These are phyloP conservation scores for Tritrichomonas musculus DNA, from an alignment of 208 protist species.

Conservation along the genomic window DNA sequence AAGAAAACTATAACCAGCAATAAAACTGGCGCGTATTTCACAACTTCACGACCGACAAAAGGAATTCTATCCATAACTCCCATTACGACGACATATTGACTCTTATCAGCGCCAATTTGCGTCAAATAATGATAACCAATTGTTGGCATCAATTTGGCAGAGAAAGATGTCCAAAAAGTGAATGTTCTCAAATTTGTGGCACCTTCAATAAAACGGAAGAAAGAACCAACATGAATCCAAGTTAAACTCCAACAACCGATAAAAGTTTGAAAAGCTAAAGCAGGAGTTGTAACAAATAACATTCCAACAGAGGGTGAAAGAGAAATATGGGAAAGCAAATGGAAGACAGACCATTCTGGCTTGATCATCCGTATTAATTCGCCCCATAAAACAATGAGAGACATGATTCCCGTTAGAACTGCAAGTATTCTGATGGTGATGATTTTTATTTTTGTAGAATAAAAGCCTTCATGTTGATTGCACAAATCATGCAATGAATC, in stretches of 20 bases:
- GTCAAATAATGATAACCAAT: constrained; percentile 1
- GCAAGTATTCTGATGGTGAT: not conserved
- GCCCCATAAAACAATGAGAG: not conserved
- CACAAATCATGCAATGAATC: not conserved
- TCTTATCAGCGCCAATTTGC: not conserved
- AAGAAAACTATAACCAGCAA: not conserved
- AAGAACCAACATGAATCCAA: not conserved
- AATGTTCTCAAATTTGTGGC: not conserved
- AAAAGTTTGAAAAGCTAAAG: not conserved
- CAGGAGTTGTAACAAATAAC: not conserved
- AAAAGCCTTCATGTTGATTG: not conserved
- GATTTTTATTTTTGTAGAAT: not conserved
- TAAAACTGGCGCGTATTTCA: not conserved
- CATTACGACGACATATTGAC: not conserved
- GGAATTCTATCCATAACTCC: not conserved
- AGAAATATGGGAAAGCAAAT: not conserved
- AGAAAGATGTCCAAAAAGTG: not conserved
- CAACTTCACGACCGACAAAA: not conserved
- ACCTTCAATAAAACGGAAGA: not conserved
- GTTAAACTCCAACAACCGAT: not conserved
- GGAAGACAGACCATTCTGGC: not conserved
- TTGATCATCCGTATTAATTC: not conserved
- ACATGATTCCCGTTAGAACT: not conserved
- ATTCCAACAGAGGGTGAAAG: not conserved
- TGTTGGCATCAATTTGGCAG: not conserved